A percentile compares a stretch with the other conserved stretches of the same genome.
Evolutionary conservation across 306 rosid genomes (phyloP).

Genomic region (Pachyrhizus erosus): DNA sequence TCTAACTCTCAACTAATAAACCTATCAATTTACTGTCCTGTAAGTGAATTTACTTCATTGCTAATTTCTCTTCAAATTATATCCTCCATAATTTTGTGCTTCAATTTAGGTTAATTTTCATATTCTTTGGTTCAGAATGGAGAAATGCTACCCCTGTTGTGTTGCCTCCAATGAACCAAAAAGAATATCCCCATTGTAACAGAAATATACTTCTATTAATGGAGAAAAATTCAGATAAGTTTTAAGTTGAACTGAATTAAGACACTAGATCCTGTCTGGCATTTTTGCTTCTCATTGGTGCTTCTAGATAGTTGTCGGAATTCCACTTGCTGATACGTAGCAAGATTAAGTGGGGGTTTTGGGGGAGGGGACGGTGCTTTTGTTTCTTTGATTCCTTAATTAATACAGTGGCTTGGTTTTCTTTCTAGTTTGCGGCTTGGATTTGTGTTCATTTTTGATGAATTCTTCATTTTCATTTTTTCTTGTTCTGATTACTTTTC

Average conservation of each 20-base stretch:
- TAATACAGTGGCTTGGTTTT: too few relatives aligned
- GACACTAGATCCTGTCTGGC: not conserved
- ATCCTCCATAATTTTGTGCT: not conserved
- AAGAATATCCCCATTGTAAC: constrained; percentile 3
- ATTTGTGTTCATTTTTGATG: not conserved
- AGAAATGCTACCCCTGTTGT: not conserved
- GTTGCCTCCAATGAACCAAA: not conserved
- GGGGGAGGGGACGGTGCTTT: not conserved
- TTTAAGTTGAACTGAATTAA: not conserved
- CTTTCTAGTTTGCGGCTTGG: not conserved
- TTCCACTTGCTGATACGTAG: not conserved
- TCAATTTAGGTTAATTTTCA: not conserved
- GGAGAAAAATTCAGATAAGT: not conserved
- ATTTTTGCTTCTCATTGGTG: constrained; percentile 8
- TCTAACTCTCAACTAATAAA: not conserved
- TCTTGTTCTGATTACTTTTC: not conserved
- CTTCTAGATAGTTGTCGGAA: not conserved
- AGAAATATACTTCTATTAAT: not conserved
- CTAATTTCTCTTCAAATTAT: not conserved
- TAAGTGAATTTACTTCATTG: not conserved
- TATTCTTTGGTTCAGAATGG: not conserved
- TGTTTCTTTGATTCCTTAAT: constrained; percentile 6
- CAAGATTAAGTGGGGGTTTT: not conserved
- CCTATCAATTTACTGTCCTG: not conserved
- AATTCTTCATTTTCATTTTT: not conserved